A percentile compares a stretch with the other conserved stretches of the same genome.
Conservation (phyloP, 345 rosid genomes). For the Camelina hispida region DNA sequence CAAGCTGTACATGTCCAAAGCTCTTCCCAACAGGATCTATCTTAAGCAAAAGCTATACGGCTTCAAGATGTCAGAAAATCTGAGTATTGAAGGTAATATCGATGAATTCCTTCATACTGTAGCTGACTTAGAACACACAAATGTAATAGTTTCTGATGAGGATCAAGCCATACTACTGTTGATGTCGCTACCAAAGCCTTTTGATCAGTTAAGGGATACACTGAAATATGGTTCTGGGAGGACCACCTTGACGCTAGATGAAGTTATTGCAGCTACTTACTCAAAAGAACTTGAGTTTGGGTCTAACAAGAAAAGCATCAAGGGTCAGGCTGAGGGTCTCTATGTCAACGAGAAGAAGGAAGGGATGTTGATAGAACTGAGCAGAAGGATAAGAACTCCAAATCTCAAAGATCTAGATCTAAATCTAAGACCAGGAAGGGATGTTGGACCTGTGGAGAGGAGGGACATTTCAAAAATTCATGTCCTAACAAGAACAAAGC, state of each 20-base stretch:
- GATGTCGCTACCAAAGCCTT: background rate
- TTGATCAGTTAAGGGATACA: background rate
- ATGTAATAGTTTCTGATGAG: background rate
- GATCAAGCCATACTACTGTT: background rate
- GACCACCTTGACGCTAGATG: background rate
- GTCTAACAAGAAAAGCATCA: background rate
- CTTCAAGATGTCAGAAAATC: background rate
- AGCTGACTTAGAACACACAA: background rate
- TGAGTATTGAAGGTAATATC: background rate
- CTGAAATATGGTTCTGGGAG: background rate
- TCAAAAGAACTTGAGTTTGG: background rate
- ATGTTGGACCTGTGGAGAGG: too few species aligned
- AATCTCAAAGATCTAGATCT: too few species aligned
- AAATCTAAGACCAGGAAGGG: too few species aligned
- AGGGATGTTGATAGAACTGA: too few species aligned
- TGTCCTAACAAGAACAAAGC: too few species aligned
- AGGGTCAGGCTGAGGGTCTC: background rate
- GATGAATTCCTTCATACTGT: background rate
- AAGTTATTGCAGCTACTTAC: background rate
- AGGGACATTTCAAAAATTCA: too few species aligned
- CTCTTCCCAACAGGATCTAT: background rate
- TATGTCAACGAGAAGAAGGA: too few species aligned
- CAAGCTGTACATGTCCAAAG: background rate
- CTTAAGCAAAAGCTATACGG: background rate
- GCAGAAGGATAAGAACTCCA: too few species aligned